Conservation (phyloP, 176 grass and related monocot genomes). For the Musa schizocarpa region DNA sequence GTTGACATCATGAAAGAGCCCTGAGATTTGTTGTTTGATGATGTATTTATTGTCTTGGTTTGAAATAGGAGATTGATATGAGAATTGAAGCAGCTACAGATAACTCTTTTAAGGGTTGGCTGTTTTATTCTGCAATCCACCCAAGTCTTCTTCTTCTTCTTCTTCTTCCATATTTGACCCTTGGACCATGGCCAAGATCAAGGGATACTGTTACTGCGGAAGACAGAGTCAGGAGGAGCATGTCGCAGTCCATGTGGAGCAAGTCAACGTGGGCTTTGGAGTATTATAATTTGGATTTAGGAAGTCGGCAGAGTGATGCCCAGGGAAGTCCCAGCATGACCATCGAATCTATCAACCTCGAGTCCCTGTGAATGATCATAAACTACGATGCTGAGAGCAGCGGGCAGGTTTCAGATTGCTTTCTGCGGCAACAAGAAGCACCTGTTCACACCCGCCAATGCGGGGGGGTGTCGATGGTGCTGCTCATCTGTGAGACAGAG, state of each 20-base stretch:
- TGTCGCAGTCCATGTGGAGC: background rate
- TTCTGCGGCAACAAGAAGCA: background rate
- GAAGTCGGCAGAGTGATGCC: too few species aligned
- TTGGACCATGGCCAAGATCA: background rate
- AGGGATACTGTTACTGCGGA: background rate
- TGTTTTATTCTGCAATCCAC: background rate
- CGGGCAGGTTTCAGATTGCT: background rate
- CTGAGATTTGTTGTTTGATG: too few species aligned
- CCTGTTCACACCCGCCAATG: background rate
- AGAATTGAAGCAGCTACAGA: too few species aligned
- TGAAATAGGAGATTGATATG: too few species aligned
- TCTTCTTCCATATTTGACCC: background rate
- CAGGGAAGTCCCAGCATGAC: background rate
- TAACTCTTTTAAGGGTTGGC: too few species aligned
- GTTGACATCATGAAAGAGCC: too few species aligned
- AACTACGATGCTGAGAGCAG: background rate
- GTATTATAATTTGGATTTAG: too few species aligned
- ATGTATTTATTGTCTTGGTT: too few species aligned
- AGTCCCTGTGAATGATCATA: background rate
- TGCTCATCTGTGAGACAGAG: background rate
- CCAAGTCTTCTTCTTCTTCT: background rate
- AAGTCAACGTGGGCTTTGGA: background rate
- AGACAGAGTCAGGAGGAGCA: background rate
- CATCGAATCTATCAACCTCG: conserved; percentile 1
- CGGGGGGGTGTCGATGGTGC: background rate